These are phyloP conservation scores for Acanthamoeba lenticulata DNA, from an alignment of 208 protist genomes.

Conservation along the genomic window DNA sequence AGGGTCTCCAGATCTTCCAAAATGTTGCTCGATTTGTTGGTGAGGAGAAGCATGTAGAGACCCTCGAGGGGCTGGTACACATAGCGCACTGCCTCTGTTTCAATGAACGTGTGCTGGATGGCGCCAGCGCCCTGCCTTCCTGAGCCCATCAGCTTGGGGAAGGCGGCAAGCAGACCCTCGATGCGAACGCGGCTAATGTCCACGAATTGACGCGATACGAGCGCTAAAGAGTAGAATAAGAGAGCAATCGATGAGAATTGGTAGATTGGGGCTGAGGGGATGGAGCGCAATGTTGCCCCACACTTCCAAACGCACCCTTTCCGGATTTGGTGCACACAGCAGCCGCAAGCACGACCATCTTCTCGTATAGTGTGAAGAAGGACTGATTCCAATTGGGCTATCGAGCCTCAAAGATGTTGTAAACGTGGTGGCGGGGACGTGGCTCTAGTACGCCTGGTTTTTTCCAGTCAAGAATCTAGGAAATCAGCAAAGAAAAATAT, in stretches of 20 bases:
- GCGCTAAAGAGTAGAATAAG: conserved; percentile 78
- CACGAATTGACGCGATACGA: conserved; percentile 96
- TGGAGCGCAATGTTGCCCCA: neutral
- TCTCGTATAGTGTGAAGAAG: neutral
- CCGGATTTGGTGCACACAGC: conserved; percentile 49
- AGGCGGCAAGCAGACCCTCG: conserved; percentile 96
- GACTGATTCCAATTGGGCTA: neutral
- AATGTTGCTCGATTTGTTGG: conserved; percentile 96
- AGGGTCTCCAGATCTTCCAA: conserved; percentile 98
- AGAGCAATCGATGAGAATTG: neutral
- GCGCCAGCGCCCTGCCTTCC: conserved; percentile 72
- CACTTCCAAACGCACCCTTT: neutral
- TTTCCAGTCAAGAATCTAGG: too few species aligned
- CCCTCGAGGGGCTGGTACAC: conserved; percentile 98
- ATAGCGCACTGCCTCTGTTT: conserved; percentile 95
- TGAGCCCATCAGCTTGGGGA: conserved; percentile 94
- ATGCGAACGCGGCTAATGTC: conserved; percentile 96
- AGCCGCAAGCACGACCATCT: conserved; percentile 38
- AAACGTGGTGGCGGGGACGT: too few species aligned
- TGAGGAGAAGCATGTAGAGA: conserved; percentile 94
- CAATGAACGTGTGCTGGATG: conserved; percentile 96
- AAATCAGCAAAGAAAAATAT: neutral
- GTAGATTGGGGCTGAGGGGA: neutral
- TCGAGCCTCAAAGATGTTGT: too few species aligned
- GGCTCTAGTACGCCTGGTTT: too few species aligned